phyloP scores from a whole-genome alignment of 2,329 filamentous ascomycete species.

The Fusarium nematophilum region DNA sequence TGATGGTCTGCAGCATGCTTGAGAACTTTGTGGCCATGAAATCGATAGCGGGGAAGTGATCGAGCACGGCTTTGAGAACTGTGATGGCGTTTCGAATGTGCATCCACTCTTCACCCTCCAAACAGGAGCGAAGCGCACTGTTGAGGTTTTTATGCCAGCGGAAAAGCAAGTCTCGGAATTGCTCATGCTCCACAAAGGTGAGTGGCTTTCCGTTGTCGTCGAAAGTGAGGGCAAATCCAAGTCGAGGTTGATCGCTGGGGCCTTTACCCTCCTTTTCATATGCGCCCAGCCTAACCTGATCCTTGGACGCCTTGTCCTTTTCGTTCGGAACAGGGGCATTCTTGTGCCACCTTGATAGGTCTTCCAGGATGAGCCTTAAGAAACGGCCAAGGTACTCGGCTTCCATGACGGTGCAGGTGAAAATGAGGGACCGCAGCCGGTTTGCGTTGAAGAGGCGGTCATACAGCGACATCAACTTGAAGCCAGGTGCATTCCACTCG shows the following conservation, averaged over 20 bases:
- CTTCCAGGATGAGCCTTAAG: conserved; percentile 81
- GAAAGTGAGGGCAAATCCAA: conserved; percentile 82
- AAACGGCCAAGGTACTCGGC: conserved; percentile 95
- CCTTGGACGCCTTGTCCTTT: conserved; percentile 50
- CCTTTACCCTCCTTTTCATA: conserved; percentile 83
- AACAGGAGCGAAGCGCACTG: conserved; percentile 81
- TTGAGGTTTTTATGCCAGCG: conserved; percentile 91
- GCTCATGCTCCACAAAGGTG: conserved; percentile 82
- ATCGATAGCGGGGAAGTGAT: conserved; percentile 88
- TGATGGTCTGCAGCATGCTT: conserved; percentile 73
- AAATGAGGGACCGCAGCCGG: conserved; percentile 83
- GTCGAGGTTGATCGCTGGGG: conserved; percentile 64
- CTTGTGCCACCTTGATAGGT: conserved; percentile 86
- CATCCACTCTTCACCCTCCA: conserved; percentile 91
- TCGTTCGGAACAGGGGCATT: conserved; percentile 68
- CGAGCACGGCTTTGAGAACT: conserved; percentile 82
- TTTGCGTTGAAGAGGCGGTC: conserved; percentile 88
- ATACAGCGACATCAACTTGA: conserved; percentile 86
- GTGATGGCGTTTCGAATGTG: conserved; percentile 97
- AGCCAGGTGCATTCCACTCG: conserved; percentile 83
- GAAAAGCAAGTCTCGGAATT: conserved; percentile 86
- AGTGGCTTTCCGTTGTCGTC: conserved; percentile 74
- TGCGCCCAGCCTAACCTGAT: conserved; percentile 71
- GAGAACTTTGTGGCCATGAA: conserved; percentile 81
- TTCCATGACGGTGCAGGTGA: conserved; percentile 89